Base-by-base conservation (phyloP, 805 yeast species). In the Candida corydali region DNA sequence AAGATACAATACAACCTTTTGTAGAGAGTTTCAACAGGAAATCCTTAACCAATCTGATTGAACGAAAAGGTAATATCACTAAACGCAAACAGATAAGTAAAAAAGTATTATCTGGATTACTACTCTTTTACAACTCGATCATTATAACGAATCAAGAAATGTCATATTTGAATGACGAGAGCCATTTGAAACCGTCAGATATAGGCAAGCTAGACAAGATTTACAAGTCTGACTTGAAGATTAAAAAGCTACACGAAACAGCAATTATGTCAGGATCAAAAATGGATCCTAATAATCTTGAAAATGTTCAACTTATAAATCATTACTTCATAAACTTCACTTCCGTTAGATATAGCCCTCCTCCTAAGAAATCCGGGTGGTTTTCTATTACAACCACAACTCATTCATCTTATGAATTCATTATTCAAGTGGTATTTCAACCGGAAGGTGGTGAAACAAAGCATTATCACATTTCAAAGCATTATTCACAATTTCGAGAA, bases 1-100 rank as follows among this genome's bases (percentile, higher is more conserved):
- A 76, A 34, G 69, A 65, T 31, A 80, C 82, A 32, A 80, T 88
- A 0, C 96, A 89, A 59, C 80, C 80, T 17, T 86, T 89, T 51
- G 75, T 82, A 51, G 95, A 88, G 52, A 75, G 81, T 38, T 80
- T 93, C 62, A 82, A 85, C 57, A 61, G 70, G 15, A 78, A 86
- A 54, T 76, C 78, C 29, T 76, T 91, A 34, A 79, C 88, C 43
- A 75, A 79, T 39, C 74, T 89, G 17, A 75, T 76, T 28, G 96
- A 86, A 47, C 66, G 96, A 22, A 82, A 79, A 11, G 86, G 83
- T 42, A 63, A 76, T n/a, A 76, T 87, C 25, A 61, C 69, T 25
- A 65, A 65, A 2, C 82, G 93, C 50, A 73, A 75, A 48, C 75
- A 83, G 44, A 59, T 80, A 32, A 78, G 78, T 16, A 59, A 63